These are phyloP conservation scores for Epichloe festucae DNA, from an alignment of 2,329 filamentous ascomycete genomes.

Conservation along the genomic window DNA sequence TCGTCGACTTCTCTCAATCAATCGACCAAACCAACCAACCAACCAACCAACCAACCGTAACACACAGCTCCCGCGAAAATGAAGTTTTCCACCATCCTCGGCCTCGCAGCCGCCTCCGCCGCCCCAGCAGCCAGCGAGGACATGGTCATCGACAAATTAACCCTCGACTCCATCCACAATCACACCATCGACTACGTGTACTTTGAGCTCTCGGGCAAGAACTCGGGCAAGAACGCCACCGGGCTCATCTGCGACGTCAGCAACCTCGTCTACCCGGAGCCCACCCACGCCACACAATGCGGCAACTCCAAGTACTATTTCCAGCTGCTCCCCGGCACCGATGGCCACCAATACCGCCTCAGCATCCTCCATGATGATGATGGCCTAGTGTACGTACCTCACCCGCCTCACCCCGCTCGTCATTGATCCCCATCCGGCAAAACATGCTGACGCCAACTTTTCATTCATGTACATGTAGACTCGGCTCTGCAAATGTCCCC, in stretches of 20 bases:
- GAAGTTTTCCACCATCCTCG: neutral
- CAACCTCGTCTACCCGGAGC: conserved; percentile 9
- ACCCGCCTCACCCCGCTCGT: too few relatives aligned
- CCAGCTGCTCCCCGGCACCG: conserved; percentile 9
- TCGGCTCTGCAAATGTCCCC: neutral
- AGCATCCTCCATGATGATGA: neutral
- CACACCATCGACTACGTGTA: conserved; percentile 6
- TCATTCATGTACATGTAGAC: neutral
- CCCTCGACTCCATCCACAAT: too few relatives aligned
- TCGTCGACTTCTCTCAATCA: neutral
- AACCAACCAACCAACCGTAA: too few relatives aligned
- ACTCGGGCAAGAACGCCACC: conserved; percentile 10
- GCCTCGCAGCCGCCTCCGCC: neutral
- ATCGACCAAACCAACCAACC: too few relatives aligned
- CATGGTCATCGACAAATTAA: conserved; percentile 8
- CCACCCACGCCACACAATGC: conserved; percentile 13
- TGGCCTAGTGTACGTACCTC: conserved; percentile 10
- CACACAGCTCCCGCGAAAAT: neutral
- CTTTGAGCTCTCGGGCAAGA: conserved; percentile 12
- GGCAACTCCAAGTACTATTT: conserved; percentile 16
- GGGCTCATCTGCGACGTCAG: conserved; percentile 7
- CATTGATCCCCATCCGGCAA: neutral
- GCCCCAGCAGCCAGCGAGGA: conserved; percentile 9
- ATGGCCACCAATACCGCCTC: neutral
- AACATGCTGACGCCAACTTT: neutral